phyloP scores from a whole-genome alignment of 1,139 yeast species.

The Saccharomyces hybrid region DNA sequence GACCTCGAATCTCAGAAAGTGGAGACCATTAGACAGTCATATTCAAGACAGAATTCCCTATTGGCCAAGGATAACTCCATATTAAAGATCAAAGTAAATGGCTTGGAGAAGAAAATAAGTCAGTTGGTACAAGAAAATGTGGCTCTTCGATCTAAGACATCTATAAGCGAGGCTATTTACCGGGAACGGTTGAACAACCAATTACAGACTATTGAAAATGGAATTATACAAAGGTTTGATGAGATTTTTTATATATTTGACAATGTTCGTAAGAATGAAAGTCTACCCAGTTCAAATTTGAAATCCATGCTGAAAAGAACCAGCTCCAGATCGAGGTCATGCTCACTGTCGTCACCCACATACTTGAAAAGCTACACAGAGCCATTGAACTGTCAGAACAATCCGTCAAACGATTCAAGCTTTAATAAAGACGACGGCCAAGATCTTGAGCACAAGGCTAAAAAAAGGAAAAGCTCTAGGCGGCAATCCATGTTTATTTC shows the following conservation, averaged over 20 bases:
- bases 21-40: conserved; percentile 15
- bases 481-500: conserved; percentile 35
- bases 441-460: conserved; percentile 14
- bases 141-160: conserved; percentile 33
- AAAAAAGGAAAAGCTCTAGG: conserved; percentile 34
- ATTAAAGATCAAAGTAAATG: conserved; percentile 42
- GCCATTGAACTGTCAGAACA: neutral
- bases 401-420: conserved; percentile 2
- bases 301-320: neutral
- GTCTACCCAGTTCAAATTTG: conserved; percentile 18
- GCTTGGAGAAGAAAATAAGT: conserved; percentile 43
- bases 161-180: conserved; percentile 28
- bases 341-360: conserved; percentile 1
- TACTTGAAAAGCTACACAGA: neutral
- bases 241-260: conserved; percentile 38
- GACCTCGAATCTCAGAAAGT: conserved; percentile 16
- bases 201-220: conserved; percentile 35
- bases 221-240: conserved; percentile 38
- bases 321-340: neutral
- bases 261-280: conserved; percentile 33
- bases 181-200: conserved; percentile 33
- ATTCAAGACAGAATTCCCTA: conserved; percentile 38
- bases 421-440: conserved; percentile 6
- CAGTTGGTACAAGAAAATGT: conserved; percentile 43
- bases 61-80: conserved; percentile 50